phyloP scores from a whole-genome alignment of 2,329 filamentous ascomycete species.

The Drechslera avenae region DNA sequence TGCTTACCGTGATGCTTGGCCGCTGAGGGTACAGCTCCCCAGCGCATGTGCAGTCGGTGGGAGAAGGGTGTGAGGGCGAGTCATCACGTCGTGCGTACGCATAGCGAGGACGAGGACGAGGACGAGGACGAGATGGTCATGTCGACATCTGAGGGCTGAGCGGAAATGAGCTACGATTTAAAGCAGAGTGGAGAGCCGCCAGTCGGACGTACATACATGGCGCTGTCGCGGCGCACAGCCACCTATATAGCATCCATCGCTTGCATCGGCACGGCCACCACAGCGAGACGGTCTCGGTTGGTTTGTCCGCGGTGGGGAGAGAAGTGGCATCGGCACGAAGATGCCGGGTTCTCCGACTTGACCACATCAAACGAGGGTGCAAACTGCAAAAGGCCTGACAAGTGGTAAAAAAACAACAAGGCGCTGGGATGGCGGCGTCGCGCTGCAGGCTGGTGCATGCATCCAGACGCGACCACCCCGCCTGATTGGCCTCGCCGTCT shows the following conservation, averaged over 20 bases:
- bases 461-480: slow-evolving; percentile 9
- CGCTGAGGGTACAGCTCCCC: no score
- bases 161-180: no score
- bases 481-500: slow-evolving; percentile 30
- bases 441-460: slow-evolving; percentile 24
- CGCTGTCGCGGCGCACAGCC: not conserved
- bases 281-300: not conserved
- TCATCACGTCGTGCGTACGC: not conserved
- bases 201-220: no score
- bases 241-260: not conserved
- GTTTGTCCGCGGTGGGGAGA: no score
- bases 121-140: not conserved
- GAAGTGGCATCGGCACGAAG: slow-evolving; percentile 2
- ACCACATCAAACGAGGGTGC: no score
- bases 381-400: slow-evolving; percentile 14
- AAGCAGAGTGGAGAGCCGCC: not conserved
- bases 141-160: not conserved
- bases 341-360: slow-evolving; percentile 10
- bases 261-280: slow-evolving; percentile 10
- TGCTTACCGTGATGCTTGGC: not conserved
- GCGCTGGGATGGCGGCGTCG: slow-evolving; percentile 24
- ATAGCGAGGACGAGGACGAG: not conserved
- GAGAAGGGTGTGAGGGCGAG: not conserved
- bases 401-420: slow-evolving; percentile 16
- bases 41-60: slow-evolving; percentile 9